These are phyloP conservation scores for Candida ulmi DNA, from an alignment of 805 yeast genomes.

Conservation along the genomic window DNA sequence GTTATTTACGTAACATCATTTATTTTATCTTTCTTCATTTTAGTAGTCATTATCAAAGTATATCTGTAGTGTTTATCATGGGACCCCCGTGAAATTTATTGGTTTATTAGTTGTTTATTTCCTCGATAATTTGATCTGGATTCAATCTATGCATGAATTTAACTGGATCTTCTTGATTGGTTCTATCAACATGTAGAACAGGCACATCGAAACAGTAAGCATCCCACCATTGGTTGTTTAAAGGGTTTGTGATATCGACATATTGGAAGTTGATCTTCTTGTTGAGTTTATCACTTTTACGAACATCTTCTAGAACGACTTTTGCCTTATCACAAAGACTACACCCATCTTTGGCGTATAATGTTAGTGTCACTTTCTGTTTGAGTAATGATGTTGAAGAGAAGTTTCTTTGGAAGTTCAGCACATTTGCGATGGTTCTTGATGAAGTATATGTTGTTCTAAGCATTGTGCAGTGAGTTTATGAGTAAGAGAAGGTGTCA, in stretches of 20 bases:
- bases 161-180: slow-evolving; percentile 37
- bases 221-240: slow-evolving; percentile 63
- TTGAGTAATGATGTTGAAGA: not conserved
- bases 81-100: no score
- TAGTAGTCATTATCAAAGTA: no score
- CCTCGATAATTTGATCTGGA: slow-evolving; percentile 48
- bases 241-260: slow-evolving; percentile 55
- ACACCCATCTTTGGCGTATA: slow-evolving; percentile 68
- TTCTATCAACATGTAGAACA: slow-evolving; percentile 61
- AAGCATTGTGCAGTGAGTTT: no score
- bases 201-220: slow-evolving; percentile 76
- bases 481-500: no score
- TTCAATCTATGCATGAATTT: slow-evolving; percentile 67
- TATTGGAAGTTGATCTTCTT: slow-evolving; percentile 30
- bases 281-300: slow-evolving; percentile 24
- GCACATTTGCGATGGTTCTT: not conserved
- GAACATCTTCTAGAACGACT: slow-evolving; percentile 38
- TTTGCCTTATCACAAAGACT: slow-evolving; percentile 65
- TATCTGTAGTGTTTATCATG: no score
- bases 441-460: not conserved
- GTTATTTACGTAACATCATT: no score
- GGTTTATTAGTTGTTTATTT: slow-evolving; percentile 31
- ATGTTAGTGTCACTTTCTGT: slow-evolving; percentile 35
- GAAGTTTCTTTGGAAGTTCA: slow-evolving; percentile 1
- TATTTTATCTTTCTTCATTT: no score